Percentiles rank a stretch among this genome's conserved stretches.
These are phyloP conservation scores for Phaeoacremonium minimum DNA, from an alignment of 2,329 filamentous ascomycete species.

Conservation along the genomic window DNA sequence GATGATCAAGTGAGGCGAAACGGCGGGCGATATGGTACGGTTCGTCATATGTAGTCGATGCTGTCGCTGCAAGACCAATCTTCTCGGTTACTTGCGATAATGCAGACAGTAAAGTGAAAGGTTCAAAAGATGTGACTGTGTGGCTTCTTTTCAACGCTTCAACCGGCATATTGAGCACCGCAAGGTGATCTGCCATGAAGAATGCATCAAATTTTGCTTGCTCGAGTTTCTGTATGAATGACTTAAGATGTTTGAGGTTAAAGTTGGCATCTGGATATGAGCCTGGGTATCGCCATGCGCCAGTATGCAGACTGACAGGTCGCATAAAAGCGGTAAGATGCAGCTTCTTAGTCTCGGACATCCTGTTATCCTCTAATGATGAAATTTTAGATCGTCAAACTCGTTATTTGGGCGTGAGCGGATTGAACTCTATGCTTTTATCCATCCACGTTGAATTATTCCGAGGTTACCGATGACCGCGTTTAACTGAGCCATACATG, in stretches of 20 bases:
- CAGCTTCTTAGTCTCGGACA: constrained; percentile 26
- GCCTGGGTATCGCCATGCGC: constrained; percentile 52
- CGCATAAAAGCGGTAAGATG: constrained; percentile 58
- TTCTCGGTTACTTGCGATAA: constrained; percentile 41
- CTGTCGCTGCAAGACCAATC: constrained; percentile 49
- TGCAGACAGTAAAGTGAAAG: constrained; percentile 47
- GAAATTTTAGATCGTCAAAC: no score
- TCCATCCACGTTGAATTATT: no score
- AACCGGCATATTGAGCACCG: constrained; percentile 50
- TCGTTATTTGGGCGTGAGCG: no score
- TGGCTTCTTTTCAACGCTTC: constrained; percentile 54
- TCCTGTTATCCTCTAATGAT: no score
- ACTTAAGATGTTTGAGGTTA: constrained; percentile 47
- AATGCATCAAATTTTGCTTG: constrained; percentile 51
- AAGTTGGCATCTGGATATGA: constrained; percentile 54
- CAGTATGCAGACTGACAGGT: constrained; percentile 50
- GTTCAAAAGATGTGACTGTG: constrained; percentile 54
- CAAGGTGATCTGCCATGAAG: constrained; percentile 52
- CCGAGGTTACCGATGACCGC: no score
- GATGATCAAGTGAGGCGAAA: constrained; percentile 49
- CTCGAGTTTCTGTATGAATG: constrained; percentile 49
- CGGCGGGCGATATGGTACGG: constrained; percentile 50
- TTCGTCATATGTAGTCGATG: constrained; percentile 49
- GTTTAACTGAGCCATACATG: no score
- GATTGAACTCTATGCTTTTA: no score